phyloP scores from a whole-genome alignment of 2,329 filamentous ascomycete species.

The Aspergillus tamarii region DNA sequence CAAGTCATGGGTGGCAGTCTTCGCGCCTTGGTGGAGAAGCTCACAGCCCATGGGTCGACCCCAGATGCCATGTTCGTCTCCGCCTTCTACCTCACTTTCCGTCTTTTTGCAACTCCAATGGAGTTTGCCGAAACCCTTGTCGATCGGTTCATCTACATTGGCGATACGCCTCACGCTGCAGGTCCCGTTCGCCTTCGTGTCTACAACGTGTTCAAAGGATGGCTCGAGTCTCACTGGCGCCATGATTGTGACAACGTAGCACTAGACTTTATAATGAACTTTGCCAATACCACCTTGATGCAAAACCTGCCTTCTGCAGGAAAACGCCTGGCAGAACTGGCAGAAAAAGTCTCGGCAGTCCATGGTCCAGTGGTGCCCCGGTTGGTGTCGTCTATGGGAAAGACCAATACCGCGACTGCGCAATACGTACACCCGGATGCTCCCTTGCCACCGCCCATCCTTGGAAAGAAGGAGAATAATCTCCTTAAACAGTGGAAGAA shows the following conservation, averaged over 20 bases:
- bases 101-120: slow-evolving; percentile 81
- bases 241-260: slow-evolving; percentile 78
- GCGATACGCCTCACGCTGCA: slow-evolving; percentile 73
- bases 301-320: slow-evolving; percentile 74
- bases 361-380: slow-evolving; percentile 79
- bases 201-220: slow-evolving; percentile 96
- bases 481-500: slow-evolving; percentile 74
- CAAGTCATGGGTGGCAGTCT: slow-evolving; percentile 92
- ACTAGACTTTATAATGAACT: slow-evolving; percentile 73
- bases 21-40: slow-evolving; percentile 85
- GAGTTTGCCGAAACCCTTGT: slow-evolving; percentile 82
- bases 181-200: slow-evolving; percentile 84
- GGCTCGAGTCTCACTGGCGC: slow-evolving; percentile 95
- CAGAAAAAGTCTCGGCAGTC: slow-evolving; percentile 73
- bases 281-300: slow-evolving; percentile 74
- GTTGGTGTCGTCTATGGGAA: slow-evolving; percentile 82
- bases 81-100: slow-evolving; percentile 94
- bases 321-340: slow-evolving; percentile 77
- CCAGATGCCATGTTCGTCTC: slow-evolving; percentile 91
- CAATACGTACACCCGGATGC: slow-evolving; percentile 72
- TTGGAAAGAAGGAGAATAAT: slow-evolving; percentile 77
- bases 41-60: slow-evolving; percentile 90
- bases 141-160: slow-evolving; percentile 89
- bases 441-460: slow-evolving; percentile 68
- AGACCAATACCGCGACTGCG: slow-evolving; percentile 75